These are phyloP conservation scores for Wickerhamiella australiensis DNA, from an alignment of 805 yeast genomes.

Conservation along the genomic window DNA sequence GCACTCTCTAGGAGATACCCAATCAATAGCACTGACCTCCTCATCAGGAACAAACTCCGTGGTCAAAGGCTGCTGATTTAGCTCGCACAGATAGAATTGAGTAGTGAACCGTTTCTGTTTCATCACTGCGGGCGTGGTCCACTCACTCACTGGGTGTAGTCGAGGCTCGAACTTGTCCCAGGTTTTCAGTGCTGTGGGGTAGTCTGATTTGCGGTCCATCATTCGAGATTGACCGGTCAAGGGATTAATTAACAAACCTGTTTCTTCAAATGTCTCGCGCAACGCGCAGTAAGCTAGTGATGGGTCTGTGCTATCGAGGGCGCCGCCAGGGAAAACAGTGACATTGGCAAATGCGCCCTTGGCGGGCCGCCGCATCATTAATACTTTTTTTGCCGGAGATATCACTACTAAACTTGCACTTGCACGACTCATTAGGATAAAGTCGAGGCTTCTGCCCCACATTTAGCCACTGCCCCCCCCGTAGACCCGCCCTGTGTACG, in stretches of 20 bases:
- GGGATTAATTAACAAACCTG: conserved; percentile 24
- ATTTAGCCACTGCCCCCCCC: no score
- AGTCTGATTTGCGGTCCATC: not conserved
- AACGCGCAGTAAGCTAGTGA: conserved; percentile 23
- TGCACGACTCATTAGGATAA: not conserved
- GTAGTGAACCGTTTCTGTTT: conserved; percentile 23
- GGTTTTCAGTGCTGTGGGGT: not conserved
- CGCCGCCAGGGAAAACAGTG: conserved; percentile 29
- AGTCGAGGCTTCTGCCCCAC: not conserved
- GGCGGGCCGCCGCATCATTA: conserved; percentile 25
- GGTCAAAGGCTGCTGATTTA: conserved; percentile 16
- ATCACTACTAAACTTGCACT: conserved; percentile 14
- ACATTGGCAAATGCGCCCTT: conserved; percentile 23
- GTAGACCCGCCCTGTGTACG: no score
- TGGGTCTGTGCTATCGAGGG: conserved; percentile 22
- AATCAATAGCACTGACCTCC: conserved; percentile 19
- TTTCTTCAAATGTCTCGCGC: conserved; percentile 28
- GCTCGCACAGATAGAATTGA: conserved; percentile 22
- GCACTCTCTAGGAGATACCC: conserved; percentile 23
- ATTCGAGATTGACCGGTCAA: not conserved
- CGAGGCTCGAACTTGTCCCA: no score
- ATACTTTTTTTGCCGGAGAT: conserved; percentile 14
- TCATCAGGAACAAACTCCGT: conserved; percentile 10
- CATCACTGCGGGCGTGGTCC: conserved; percentile 25
- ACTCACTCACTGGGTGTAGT: conserved; percentile 19